Base-by-base conservation (phyloP, 1,139 yeast species). In the Suhomyces choctaworum region DNA sequence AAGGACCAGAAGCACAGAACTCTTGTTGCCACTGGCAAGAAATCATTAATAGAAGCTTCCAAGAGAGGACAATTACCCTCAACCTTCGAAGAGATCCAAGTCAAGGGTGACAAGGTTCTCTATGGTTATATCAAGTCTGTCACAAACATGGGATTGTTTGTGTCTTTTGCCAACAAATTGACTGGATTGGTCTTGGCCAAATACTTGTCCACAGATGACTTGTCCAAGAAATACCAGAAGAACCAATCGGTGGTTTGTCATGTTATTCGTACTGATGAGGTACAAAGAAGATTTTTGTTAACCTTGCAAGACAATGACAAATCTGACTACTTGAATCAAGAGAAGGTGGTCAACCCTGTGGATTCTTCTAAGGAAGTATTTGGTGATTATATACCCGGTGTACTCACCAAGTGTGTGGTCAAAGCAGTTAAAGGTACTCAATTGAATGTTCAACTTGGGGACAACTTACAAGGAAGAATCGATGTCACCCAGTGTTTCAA, bases 171-270 rank as follows among this genome's bases (percentile, higher is more conserved):
- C 41, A 85, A 85, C 46, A 78, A 75, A 36, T 74, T 90, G 47
- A 85, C 89, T 21, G 97, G 97, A 31, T 72, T 92, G 48, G 85
- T 88, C 3, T 74, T 86, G 46, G 88, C 92, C 40, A 81, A 82
- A 54, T 82, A 82, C 51, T 82, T 90, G 12, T 70, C 70, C 25
- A 71, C 70, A 29, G 78, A 75, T 19, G 82, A 82, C 47, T 70
- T 86, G 37, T 66, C 73, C 14, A 69, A 74, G 32, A 64, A 71
- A 27, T 88, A 81, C 51, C 66, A 69, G 51, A 78, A 76, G 47
- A 66, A 70, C 46, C 95, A 87, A 62, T 79, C 95, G 2, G 76
- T 88, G 11, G 52, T 76, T 3, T 84, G 87, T 48, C 75, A 73
- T 41, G 80, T 83, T 16, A 64, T 82, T 41, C 74, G 81, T 54